Conservation (phyloP, 495 filamentous ascomycete genomes). For the Penicillium maclennaniae region DNA sequence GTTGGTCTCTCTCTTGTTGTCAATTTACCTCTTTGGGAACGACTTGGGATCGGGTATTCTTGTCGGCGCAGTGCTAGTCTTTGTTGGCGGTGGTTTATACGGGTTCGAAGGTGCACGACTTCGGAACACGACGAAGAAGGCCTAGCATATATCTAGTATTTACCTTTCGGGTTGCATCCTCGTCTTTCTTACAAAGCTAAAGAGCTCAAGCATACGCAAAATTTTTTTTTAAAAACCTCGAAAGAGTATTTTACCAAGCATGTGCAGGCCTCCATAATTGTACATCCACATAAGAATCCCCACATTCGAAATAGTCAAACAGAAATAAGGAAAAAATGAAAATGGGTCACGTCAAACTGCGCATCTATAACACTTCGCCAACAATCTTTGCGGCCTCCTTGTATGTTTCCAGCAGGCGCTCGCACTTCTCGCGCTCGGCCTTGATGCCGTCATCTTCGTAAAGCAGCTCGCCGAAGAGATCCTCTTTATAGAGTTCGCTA, state of each 20-base stretch:
- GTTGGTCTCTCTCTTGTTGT: conserved; percentile 83
- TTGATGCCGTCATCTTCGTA: conserved; percentile 98
- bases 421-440: conserved; percentile 96
- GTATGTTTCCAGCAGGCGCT: conserved; percentile 89
- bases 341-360: background rate
- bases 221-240: background rate
- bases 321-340: background rate
- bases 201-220: background rate
- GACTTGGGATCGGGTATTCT: conserved; percentile 67
- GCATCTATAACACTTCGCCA: conserved; percentile 78
- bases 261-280: conserved; percentile 23
- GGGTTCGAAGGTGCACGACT: conserved; percentile 63
- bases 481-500: conserved; percentile 90
- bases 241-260: conserved; percentile 17
- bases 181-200: background rate
- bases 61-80: conserved; percentile 78
- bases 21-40: conserved; percentile 92
- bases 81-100: conserved; percentile 83
- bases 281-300: conserved; percentile 16
- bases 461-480: conserved; percentile 86
- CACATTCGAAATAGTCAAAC: conserved; percentile 14
- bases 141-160: background rate
- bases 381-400: conserved; percentile 97
- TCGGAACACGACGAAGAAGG: conserved; percentile 26
- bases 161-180: background rate